Evolutionary conservation across 1,139 yeast species (phyloP).

Genomic region (Kurtzmaniella quercitrusa): DNA sequence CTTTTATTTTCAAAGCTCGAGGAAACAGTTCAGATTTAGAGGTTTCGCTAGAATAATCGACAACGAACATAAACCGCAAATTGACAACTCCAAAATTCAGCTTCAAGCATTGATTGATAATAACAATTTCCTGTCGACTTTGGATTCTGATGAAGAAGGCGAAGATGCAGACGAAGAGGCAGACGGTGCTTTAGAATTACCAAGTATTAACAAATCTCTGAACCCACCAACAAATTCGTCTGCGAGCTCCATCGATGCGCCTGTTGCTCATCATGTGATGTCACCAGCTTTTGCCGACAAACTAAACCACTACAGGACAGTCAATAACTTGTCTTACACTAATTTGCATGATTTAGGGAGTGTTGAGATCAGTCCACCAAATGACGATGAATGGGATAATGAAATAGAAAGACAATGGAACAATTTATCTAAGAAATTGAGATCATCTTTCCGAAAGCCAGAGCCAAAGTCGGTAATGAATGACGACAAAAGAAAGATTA

Average conservation of each 20-base stretch:
- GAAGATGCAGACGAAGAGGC: constrained; percentile 8
- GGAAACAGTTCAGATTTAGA: constrained; percentile 68
- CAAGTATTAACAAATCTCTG: constrained; percentile 9
- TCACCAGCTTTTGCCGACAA: constrained; percentile 21
- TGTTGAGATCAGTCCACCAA: constrained; percentile 43
- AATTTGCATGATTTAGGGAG: constrained; percentile 23
- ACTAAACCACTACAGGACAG: constrained; percentile 11
- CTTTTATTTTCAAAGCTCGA: constrained; percentile 58
- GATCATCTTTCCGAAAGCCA: constrained; percentile 69
- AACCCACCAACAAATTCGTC: constrained; percentile 6
- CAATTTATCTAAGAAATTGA: constrained; percentile 50
- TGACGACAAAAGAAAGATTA: constrained; percentile 49
- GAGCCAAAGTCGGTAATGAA: constrained; percentile 59
- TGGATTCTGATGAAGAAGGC: constrained; percentile 9
- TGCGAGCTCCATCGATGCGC: constrained; percentile 10
- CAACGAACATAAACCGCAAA: constrained; percentile 26
- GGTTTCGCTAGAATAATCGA: constrained; percentile 57
- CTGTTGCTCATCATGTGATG: constrained; percentile 23
- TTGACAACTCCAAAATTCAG: constrained; percentile 29
- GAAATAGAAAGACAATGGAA: constrained; percentile 68
- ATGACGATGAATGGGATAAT: constrained; percentile 57
- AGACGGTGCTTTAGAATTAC: constrained; percentile 13
- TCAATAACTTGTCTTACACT: constrained; percentile 25
- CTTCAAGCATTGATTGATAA: constrained; percentile 16
- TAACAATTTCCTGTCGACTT: constrained; percentile 6